A percentile compares a stretch with the other conserved stretches of the same genome.
These are phyloP conservation scores for Russula virescens DNA, from an alignment of 768 basidiomycete species.

Conservation along the genomic window DNA sequence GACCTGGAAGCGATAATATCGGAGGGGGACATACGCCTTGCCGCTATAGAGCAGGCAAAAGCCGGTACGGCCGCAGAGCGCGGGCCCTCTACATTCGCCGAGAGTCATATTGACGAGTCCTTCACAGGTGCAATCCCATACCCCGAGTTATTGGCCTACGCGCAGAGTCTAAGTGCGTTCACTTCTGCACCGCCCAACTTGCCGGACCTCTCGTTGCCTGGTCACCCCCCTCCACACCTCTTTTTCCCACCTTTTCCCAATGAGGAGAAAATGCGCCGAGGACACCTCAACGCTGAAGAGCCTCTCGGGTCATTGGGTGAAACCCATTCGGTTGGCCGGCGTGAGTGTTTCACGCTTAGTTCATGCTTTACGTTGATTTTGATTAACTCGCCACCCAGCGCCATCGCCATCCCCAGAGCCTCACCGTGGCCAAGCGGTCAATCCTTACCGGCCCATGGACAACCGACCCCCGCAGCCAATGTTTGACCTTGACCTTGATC, in stretches of 20 bases:
- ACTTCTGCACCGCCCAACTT: constrained; percentile 87
- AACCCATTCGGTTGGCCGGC: constrained; percentile 72
- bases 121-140: constrained; percentile 68
- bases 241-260: constrained; percentile 92
- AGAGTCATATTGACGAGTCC: neutral
- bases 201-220: constrained; percentile 64
- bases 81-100: neutral
- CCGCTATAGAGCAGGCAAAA: constrained; percentile 65
- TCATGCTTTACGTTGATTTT: constrained; percentile 3
- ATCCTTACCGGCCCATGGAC: constrained; percentile 68
- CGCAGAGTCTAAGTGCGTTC: constrained; percentile 78
- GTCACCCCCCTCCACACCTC: constrained; percentile 67
- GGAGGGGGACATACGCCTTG: constrained; percentile 69
- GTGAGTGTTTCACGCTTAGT: constrained; percentile 37
- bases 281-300: constrained; percentile 72
- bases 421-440: constrained; percentile 43
- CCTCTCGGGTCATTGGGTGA: constrained; percentile 75
- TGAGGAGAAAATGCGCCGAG: constrained; percentile 86
- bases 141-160: constrained; percentile 77
- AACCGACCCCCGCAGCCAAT: constrained; percentile 54
- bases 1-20: constrained; percentile 65
- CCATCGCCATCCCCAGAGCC: constrained; percentile 55
- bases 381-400: constrained; percentile 36
- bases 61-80: constrained; percentile 45
- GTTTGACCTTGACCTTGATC: constrained; percentile 78